phyloP scores from a whole-genome alignment of 2,329 filamentous ascomycete genomes.

The Drechslera avenae region DNA sequence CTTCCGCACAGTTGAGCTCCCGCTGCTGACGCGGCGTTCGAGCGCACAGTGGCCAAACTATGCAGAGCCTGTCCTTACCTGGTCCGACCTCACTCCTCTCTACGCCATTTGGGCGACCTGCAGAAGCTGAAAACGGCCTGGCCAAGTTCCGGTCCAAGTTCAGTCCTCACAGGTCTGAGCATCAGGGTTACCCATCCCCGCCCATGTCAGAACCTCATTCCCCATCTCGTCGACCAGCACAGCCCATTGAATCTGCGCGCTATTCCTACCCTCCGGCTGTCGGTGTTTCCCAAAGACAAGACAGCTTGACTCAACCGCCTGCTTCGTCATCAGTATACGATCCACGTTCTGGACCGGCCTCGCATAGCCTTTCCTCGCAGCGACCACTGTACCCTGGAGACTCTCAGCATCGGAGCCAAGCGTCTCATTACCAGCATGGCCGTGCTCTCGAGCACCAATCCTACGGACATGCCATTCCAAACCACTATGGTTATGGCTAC shows the following conservation, averaged over 20 bases:
- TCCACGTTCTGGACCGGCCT: constrained; percentile 27
- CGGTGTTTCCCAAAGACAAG: constrained; percentile 30
- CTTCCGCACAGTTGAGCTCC: constrained; percentile 37
- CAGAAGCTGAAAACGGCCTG: constrained; percentile 44
- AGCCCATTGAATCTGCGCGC: constrained; percentile 40
- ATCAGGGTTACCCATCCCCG: constrained; percentile 54
- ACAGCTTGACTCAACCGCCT: constrained; percentile 34
- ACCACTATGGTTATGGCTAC: constrained; percentile 42
- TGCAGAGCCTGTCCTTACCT: constrained; percentile 51
- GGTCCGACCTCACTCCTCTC: constrained; percentile 44
- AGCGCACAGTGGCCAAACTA: constrained; percentile 47
- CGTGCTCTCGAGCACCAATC: constrained; percentile 32
- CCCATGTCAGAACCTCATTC: constrained; percentile 59
- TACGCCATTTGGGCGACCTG: constrained; percentile 46
- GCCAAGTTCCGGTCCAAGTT: constrained; percentile 41
- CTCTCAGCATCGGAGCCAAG: constrained; percentile 28
- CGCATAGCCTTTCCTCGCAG: constrained; percentile 28
- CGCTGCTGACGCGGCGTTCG: constrained; percentile 44
- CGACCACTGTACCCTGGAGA: constrained; percentile 42
- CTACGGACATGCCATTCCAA: constrained; percentile 32
- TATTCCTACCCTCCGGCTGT: constrained; percentile 34
- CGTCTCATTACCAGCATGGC: constrained; percentile 34
- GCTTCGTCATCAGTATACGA: constrained; percentile 33
- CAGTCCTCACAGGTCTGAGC: constrained; percentile 44
- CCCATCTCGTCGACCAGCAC: constrained; percentile 47